Base-by-base conservation (phyloP, 1,284 basidiomycete species). In the Volvariella volvacea region DNA sequence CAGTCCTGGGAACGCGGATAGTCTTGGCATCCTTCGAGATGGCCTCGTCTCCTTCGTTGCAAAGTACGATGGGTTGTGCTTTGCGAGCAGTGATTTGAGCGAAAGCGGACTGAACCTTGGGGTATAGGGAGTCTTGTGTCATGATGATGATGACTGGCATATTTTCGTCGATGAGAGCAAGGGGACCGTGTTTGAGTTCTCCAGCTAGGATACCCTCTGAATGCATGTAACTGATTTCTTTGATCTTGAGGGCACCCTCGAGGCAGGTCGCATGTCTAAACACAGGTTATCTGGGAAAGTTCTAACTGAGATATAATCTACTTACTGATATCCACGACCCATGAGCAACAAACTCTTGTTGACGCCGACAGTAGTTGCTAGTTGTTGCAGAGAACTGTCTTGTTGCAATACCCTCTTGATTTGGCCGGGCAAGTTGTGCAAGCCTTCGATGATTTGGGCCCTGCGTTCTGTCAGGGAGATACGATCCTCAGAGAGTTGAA, bases 221-320 rank as follows among this genome's bases (percentile, higher is more conserved):
- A 65, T 92, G 89, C 84, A 92, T 88, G 68, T 93, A 92, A 47
- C 80, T 83, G 63, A 98, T 93, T 75, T 99, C 96, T 74, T 99
- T 99, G 75, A 99, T 99, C 78, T 99, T 99, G 55, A 99, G 73
- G 2, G 96, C 96, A 51, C 93, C 96, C 67, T 99, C 96, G 45
- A 99, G 77, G 66, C 94, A 98, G 14, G 96, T 99, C 8, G 96
- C 95, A 57, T 92, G 81, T 63, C 80, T 83, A 15, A 48, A 19
- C 41, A 32, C 25, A 16, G 36, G 4, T 0, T 39, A 20, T 20
- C 2, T 20, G 30, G 4, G 1, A 32, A 28, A 14, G 42, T 22
- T 31, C 4, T 22, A 16, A 12, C 28, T 10, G 20, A 38, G 4
- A 15, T 25, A 22, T 43, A n/a, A 22, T 14, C 52, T 46, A 69